phyloP scores from a whole-genome alignment of 805 yeast genomes.

The Saturnispora zaruensis region DNA sequence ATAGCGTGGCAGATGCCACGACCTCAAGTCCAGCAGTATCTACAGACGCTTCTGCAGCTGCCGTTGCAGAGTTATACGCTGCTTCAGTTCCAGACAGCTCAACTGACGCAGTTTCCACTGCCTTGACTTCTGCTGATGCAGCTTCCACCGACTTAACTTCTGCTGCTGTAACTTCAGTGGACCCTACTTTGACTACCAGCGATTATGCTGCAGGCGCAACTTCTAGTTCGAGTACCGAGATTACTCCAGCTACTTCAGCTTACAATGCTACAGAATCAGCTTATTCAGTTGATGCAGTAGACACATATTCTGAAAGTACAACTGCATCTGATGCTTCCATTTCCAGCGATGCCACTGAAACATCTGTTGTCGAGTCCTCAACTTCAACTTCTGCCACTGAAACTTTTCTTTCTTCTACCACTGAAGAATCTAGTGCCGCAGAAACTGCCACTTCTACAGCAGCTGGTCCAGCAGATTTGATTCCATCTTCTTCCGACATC shows the following conservation, averaged over 20 bases:
- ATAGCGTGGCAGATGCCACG: background rate
- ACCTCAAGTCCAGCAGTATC: background rate
- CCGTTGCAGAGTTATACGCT: background rate
- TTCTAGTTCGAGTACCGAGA: background rate
- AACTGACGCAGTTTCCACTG: background rate
- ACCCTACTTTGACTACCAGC: background rate
- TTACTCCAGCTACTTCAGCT: background rate
- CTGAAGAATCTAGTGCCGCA: background rate
- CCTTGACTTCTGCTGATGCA: slow-evolving; percentile 7
- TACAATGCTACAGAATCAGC: too few relatives aligned
- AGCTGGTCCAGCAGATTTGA: background rate
- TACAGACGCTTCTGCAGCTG: background rate
- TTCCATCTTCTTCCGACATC: background rate
- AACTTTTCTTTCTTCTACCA: background rate
- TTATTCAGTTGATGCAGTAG: background rate
- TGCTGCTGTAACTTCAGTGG: slow-evolving; percentile 6
- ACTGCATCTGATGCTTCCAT: background rate
- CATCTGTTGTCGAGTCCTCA: background rate
- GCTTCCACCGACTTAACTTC: background rate
- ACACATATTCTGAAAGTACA: background rate
- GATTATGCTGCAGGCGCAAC: background rate
- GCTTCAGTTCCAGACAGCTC: background rate
- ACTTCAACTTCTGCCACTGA: background rate
- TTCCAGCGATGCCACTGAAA: background rate
- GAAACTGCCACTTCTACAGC: background rate